Base-by-base conservation (phyloP, 768 basidiomycete species). In the Russula olivacea region DNA sequence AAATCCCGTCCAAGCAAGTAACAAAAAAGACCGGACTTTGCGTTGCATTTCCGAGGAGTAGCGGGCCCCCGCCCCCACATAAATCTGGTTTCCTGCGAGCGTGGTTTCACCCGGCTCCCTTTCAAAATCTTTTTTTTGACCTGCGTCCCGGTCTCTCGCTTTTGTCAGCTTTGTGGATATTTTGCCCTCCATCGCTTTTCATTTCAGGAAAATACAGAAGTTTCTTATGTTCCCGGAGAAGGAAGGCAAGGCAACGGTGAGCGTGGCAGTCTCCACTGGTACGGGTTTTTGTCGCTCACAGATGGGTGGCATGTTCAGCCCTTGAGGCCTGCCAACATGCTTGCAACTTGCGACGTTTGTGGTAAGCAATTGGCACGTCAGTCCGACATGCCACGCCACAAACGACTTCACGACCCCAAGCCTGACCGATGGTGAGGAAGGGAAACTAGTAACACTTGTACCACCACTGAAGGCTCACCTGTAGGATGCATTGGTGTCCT, bases 311-410 rank as follows among this genome's bases (percentile, higher is more conserved):
- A 45, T 55, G 17, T 21, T 11, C 28, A 59, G 53, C 34, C 57
- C 12, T 68, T 17, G 28, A 62, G 32, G 9, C 48, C 17, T 51
- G 51, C 32, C 34, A 61, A 52, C 10, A 9, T 32, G 10, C 58
- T 57, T n/a, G 48, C 58, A 19, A 58, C 17, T 36, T 66, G 67
- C 51, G 56, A 60, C 36, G 14, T 68, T 17, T 71, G 69, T 60
- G 63, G 58, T 51, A 64, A 60, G 34, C 57, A 52, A 15, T 30
- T 71, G 25, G 63, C 65, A 50, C 70, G 70, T 8, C 54, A 61
- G 28, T 61, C 64, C 32, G 70, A 71, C 51, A 59, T 71, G 43
- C 54, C 68, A 21, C 69, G 69, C 12, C 70, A 71, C 60, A 70
- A 70, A 60, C 62, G 61, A 50, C 52, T 62, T 21, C 69, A 70